Evolutionary conservation across 345 rosid species (phyloP).

Genomic region (Stellera chamaejasme): DNA sequence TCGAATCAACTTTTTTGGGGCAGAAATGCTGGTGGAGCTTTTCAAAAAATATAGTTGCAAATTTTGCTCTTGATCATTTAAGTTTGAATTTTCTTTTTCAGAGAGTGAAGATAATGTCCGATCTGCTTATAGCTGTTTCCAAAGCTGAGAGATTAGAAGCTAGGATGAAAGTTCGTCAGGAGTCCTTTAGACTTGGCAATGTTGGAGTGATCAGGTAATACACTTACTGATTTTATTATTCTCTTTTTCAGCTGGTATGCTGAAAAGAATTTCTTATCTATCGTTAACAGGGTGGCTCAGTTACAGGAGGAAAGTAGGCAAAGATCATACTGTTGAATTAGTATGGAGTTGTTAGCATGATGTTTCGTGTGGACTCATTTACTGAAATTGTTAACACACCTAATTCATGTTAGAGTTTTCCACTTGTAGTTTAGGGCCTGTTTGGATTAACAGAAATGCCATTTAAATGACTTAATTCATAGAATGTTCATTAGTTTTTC

Average conservation of each 20-base stretch:
- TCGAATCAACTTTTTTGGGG: too few relatives aligned
- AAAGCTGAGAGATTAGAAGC: conserved; percentile 98
- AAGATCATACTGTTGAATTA: not conserved
- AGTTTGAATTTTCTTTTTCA: conserved; percentile 27
- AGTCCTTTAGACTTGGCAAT: conserved; percentile 93
- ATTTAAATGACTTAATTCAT: too few relatives aligned
- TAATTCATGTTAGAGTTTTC: too few relatives aligned
- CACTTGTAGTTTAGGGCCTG: too few relatives aligned
- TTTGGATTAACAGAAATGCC: too few relatives aligned
- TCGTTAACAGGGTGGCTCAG: not conserved
- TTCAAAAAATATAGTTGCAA: not conserved
- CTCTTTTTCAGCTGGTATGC: not conserved
- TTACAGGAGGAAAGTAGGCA: not conserved
- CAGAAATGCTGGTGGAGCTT: too few relatives aligned
- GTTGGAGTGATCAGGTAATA: conserved; percentile 91
- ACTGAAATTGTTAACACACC: too few relatives aligned
- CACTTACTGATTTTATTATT: not conserved
- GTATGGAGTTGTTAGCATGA: too few relatives aligned
- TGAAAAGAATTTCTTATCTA: not conserved
- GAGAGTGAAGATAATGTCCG: conserved; percentile 88
- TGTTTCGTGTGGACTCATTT: too few relatives aligned
- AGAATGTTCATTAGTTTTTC: too few relatives aligned
- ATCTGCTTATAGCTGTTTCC: conserved; percentile 90
- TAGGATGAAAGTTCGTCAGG: conserved; percentile 90
- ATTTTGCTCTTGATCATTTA: conserved; percentile 2